Conservation (phyloP, 495 filamentous ascomycete genomes). For the Clavariopsis aquatica region DNA sequence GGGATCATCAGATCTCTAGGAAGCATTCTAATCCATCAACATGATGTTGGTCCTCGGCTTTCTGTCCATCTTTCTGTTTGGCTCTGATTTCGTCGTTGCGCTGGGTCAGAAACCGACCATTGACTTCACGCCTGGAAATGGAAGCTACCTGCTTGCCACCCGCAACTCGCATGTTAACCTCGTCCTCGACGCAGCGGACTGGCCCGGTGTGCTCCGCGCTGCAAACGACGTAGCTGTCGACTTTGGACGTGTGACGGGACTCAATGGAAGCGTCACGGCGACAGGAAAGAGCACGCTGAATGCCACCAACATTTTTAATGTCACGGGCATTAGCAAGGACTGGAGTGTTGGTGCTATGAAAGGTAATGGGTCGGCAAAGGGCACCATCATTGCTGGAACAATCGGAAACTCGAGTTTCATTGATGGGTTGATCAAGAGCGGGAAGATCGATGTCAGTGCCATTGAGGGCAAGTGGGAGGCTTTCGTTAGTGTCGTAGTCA, state of each 20-base stretch:
- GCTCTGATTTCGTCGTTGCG: slow-evolving; percentile 39
- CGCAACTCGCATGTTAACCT: slow-evolving; percentile 49
- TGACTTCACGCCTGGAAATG: slow-evolving; percentile 47
- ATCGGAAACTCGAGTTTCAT: slow-evolving; percentile 65
- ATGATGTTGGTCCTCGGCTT: slow-evolving; percentile 22
- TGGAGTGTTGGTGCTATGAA: slow-evolving; percentile 28
- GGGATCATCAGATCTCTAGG: background rate
- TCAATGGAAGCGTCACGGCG: slow-evolving; percentile 50
- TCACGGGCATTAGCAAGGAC: slow-evolving; percentile 42
- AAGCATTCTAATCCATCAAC: background rate
- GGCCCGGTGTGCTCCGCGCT: slow-evolving; percentile 67
- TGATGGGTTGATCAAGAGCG: slow-evolving; percentile 53
- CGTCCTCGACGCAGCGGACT: slow-evolving; percentile 58
- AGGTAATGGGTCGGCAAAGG: slow-evolving; percentile 8
- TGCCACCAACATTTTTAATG: slow-evolving; percentile 45
- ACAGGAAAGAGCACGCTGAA: slow-evolving; percentile 47
- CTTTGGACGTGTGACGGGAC: slow-evolving; percentile 68
- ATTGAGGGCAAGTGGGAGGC: slow-evolving; percentile 70
- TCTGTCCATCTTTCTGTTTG: slow-evolving; percentile 19
- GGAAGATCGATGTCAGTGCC: slow-evolving; percentile 57
- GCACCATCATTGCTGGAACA: slow-evolving; percentile 70
- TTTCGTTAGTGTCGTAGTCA: slow-evolving; percentile 61
- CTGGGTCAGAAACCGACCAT: slow-evolving; percentile 61
- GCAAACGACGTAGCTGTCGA: slow-evolving; percentile 67
- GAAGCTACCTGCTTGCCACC: slow-evolving; percentile 38